Base-by-base conservation (phyloP, 805 yeast species). In the Saccharomyces kudriavzevii region DNA sequence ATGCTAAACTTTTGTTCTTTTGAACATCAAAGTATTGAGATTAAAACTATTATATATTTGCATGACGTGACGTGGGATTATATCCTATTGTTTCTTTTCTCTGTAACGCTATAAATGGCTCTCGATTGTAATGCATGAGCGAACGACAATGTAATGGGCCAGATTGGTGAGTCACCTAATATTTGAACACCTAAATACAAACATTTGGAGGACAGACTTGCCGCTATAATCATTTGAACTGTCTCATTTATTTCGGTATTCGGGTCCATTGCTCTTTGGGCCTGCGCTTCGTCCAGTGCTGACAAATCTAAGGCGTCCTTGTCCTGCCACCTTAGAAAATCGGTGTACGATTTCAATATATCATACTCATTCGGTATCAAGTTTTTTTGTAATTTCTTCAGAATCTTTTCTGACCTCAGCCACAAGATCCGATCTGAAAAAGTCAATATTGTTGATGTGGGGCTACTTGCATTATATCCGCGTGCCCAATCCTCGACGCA, bases 81-180 rank as follows among this genome's bases (percentile, higher is more conserved):
- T 17, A 35, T 35, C 17, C 43, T 35, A 35, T 5, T 17, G 24
- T 35, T 35, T 35, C n/a, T 27, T 6, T 50, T 45, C 4, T 35
- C 40, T 48, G 56, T 52, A 40, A 57, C 56, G 47, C 70, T 72
- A 56, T 61, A 64, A 4, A 79, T 74, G 4, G 84, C 83, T 62
- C 90, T 77, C 30, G 83, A 78, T 64, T 84, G 86, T 61, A 86
- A 73, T 1, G 89, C 90, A 64, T 86, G 92, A 0, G 92, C 92
- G 72, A 86, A 85, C 20, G 84, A 79, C 66, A 87, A 71, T 0
- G 90, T 87, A 50, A 86, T 77, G 0, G 94, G 94, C 95, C 95
- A 87, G 26, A 87, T 85, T 14, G 94, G 94, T 0, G 91, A 91
- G 72, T 87, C 94, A 3, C 90, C 89, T 50, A 87, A 73, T 29